Base-by-base conservation (phyloP, 1,139 yeast genomes). In the Sugiyamaella pinicola region DNA sequence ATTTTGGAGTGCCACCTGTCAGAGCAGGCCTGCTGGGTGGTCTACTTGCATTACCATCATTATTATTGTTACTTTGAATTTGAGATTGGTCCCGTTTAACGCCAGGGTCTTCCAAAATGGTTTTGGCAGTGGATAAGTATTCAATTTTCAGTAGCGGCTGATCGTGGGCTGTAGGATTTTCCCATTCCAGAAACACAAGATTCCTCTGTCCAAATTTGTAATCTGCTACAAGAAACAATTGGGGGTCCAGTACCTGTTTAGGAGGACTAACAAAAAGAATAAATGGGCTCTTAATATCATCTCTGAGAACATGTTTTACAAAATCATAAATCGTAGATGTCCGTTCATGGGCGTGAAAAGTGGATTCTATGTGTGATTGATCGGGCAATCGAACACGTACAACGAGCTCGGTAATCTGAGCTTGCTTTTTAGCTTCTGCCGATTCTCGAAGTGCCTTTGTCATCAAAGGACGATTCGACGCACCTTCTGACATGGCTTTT, bases 381-480 rank as follows among this genome's bases (percentile, higher is more conserved):
- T 70, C 71, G 0, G 73, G 73, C 7, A 69, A 55, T 26, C 69
- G 56, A n/a, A 69, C 56, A 21, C 73, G 56, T 8, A 69, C 55
- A 6, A 55, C 50, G 26, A 60, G 54, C 19, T 54, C 46, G 6
- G 55, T 54, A 5, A 63, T 50, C 21, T 60, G 56, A n/a, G 59
- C 55, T 12, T 43, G 40, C 38, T 61, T 65, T 46, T 61, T 64
- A 4, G 50, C 49, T 24, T 64, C 66, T 19, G 57, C 59, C 21
- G 61, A 57, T 47, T 61, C 63, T 9, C 69, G 58, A 47, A 69
- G 55, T 3, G 64, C 56, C 49, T 62, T 62, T 10, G 72, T 68
- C 56, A 68, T 54, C 18, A 69, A 55, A 4, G 69, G 71, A 5
- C 64, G 63, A 17, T 63, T 65, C 19, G 60, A 40, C 51, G 58